These are phyloP conservation scores for Lophium mytilinum DNA, from an alignment of 495 filamentous ascomycete genomes.

Conservation along the genomic window DNA sequence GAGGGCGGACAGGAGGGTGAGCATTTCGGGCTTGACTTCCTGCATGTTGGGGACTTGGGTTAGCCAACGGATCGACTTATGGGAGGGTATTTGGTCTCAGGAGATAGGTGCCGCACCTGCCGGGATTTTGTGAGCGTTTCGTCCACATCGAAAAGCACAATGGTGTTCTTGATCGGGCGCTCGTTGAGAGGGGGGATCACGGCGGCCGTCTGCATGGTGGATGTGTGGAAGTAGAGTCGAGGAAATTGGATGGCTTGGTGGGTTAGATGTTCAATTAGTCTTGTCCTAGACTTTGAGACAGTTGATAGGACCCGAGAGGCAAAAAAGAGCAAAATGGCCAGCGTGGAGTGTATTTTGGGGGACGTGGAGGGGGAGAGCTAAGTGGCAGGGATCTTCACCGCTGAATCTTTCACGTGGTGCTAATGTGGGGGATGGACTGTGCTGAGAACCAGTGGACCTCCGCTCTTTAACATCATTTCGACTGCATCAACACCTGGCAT, in stretches of 20 bases:
- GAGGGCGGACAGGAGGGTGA: constrained; percentile 65
- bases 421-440: too few relatives aligned
- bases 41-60: constrained; percentile 24
- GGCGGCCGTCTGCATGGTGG: constrained; percentile 28
- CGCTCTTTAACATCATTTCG: too few relatives aligned
- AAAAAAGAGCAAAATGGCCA: too few relatives aligned
- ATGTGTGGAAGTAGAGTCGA: background rate
- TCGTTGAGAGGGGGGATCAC: constrained; percentile 66
- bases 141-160: constrained; percentile 89
- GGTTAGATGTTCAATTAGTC: background rate
- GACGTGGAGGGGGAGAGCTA: too few relatives aligned
- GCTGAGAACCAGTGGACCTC: too few relatives aligned
- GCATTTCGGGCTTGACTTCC: constrained; percentile 69
- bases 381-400: too few relatives aligned
- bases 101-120: constrained; percentile 35
- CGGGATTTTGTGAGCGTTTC: constrained; percentile 74
- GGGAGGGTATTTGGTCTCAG: background rate
- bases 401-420: too few relatives aligned
- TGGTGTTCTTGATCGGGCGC: constrained; percentile 77
- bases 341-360: too few relatives aligned
- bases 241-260: background rate
- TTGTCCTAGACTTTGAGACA: background rate
- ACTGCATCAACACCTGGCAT: too few relatives aligned
- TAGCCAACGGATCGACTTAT: background rate
- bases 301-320: too few relatives aligned